A percentile compares a stretch with the other conserved stretches of the same genome.
These are phyloP conservation scores for Panicum virgatum DNA, from an alignment of 202 grass and related monocot species.

Conservation along the genomic window DNA sequence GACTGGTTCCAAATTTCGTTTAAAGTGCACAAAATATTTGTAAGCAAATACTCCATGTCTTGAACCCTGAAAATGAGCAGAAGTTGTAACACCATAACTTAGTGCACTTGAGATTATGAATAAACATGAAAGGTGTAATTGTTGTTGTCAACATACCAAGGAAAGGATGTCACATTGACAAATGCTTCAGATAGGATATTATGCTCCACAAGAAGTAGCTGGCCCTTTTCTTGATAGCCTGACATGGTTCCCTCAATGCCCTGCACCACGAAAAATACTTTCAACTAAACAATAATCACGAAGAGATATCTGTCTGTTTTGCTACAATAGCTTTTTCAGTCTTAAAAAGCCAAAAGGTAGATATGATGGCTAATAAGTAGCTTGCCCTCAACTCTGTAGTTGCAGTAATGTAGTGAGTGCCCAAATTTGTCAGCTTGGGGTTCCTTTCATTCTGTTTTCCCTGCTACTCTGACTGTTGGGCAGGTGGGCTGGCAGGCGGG, in stretches of 20 bases:
- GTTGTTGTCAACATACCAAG: slow-evolving; percentile 26
- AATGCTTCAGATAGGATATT: slow-evolving; percentile 69
- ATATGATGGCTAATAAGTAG: not conserved
- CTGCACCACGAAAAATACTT: slow-evolving; percentile 33
- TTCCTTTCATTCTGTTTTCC: too few relatives aligned
- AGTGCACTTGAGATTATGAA: not conserved
- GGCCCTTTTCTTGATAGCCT: slow-evolving; percentile 52
- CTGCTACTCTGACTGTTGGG: too few relatives aligned
- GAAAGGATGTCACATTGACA: slow-evolving; percentile 55
- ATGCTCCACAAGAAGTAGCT: slow-evolving; percentile 53
- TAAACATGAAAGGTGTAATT: not conserved
- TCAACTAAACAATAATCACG: not conserved
- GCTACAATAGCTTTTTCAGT: not conserved
- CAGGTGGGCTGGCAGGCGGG: too few relatives aligned
- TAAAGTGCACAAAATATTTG: slow-evolving; percentile 49
- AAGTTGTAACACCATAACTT: not conserved
- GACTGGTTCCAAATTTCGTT: slow-evolving; percentile 61
- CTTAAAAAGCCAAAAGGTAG: not conserved
- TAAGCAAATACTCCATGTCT: slow-evolving; percentile 42
- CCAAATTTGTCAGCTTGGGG: too few relatives aligned
- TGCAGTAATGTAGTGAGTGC: too few relatives aligned
- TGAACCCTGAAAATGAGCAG: slow-evolving; percentile 45
- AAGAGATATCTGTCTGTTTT: not conserved
- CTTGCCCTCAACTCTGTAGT: too few relatives aligned
- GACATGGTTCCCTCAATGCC: slow-evolving; percentile 48